Conservation (phyloP, 1,284 basidiomycete species). For the Stereum hirsutum region DNA sequence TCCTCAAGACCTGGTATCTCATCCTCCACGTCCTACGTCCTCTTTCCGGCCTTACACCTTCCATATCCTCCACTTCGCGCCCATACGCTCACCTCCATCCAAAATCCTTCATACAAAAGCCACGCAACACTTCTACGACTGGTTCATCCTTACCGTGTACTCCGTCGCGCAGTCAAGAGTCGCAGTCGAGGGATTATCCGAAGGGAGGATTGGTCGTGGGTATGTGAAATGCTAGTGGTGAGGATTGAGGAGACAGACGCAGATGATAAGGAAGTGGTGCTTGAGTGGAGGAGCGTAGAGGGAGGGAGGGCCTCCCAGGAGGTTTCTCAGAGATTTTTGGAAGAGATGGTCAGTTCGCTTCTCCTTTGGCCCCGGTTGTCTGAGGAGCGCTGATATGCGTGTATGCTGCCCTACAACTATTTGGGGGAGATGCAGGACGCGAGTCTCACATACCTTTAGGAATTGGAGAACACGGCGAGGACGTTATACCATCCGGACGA, state of each 20-base stretch:
- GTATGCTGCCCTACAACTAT: constrained; percentile 60
- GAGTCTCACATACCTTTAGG: constrained; percentile 84
- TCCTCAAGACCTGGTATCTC: constrained; percentile 28
- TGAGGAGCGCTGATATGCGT: no score
- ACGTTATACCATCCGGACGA: constrained; percentile 91
- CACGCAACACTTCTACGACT: constrained; percentile 91
- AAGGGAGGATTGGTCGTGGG: constrained; percentile 63
- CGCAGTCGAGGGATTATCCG: constrained; percentile 80
- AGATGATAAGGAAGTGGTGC: constrained; percentile 75
- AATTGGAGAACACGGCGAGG: constrained; percentile 81
- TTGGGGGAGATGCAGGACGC: constrained; percentile 72
- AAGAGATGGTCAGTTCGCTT: constrained; percentile 64
- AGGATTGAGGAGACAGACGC: constrained; percentile 63
- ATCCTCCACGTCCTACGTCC: constrained; percentile 12
- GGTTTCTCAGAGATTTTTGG: constrained; percentile 81
- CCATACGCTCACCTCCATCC: constrained; percentile 34
- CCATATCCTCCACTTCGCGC: constrained; percentile 24
- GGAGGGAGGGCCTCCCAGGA: constrained; percentile 66
- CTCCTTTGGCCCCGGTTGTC: no score
- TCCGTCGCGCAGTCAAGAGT: constrained; percentile 87
- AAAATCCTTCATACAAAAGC: constrained; percentile 70
- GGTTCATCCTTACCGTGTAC: constrained; percentile 81
- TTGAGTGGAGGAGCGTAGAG: constrained; percentile 78
- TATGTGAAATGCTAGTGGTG: constrained; percentile 64
- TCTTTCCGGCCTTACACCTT: constrained; percentile 15